phyloP scores from a whole-genome alignment of 1,284 basidiomycete species.

The Puccinia polysora region DNA sequence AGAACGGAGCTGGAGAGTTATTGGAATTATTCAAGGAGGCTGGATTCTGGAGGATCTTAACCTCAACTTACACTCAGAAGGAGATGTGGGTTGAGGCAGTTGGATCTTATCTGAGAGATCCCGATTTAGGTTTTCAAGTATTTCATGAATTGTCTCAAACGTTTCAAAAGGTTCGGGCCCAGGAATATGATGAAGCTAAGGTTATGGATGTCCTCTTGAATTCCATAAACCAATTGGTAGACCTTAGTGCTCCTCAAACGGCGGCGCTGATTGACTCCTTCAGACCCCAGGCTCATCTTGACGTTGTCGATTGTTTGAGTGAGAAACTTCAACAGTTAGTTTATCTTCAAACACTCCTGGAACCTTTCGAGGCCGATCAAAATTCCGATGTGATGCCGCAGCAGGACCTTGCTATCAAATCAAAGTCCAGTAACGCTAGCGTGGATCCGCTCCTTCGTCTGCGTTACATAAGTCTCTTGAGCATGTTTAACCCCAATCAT shows the following conservation, averaged over 20 bases:
- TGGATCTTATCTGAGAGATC: constrained; percentile 70
- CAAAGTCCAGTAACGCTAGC: constrained; percentile 47
- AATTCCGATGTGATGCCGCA: too few relatives aligned
- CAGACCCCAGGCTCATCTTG: constrained; percentile 19
- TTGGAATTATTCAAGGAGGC: constrained; percentile 70
- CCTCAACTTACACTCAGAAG: constrained; percentile 71
- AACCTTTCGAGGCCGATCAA: constrained; percentile 54
- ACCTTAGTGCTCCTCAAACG: constrained; percentile 22
- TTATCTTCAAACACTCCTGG: constrained; percentile 73
- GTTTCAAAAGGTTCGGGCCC: constrained; percentile 50
- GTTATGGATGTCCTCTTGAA: constrained; percentile 23
- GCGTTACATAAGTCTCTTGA: constrained; percentile 70
- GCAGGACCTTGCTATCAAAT: too few relatives aligned
- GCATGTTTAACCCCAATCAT: constrained; percentile 63
- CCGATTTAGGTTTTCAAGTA: constrained; percentile 62
- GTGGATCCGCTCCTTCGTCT: constrained; percentile 59
- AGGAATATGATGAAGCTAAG: constrained; percentile 57
- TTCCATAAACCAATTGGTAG: constrained; percentile 26
- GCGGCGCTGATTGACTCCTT: constrained; percentile 18
- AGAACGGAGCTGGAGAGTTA: constrained; percentile 56
- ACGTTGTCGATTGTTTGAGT: constrained; percentile 5
- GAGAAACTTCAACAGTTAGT: constrained; percentile 58
- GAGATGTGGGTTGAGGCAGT: constrained; percentile 70
- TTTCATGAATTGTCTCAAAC: constrained; percentile 60
- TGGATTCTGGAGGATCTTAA: constrained; percentile 83